phyloP scores from a whole-genome alignment of 768 basidiomycete genomes.

The Auricularia sp. region DNA sequence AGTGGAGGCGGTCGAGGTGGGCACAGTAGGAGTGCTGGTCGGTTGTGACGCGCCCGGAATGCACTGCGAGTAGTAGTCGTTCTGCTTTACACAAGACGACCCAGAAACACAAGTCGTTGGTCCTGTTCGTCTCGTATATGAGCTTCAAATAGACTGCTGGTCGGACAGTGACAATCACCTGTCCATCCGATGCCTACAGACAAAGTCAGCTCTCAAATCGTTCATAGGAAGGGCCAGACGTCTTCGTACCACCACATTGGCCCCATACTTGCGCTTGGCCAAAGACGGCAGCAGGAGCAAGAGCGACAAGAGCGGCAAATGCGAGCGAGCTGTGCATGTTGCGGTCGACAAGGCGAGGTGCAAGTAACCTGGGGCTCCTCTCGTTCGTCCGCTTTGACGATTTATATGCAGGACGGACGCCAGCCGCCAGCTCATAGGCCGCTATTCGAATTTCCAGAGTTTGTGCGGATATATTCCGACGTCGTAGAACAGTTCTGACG shows the following conservation, averaged over 20 bases:
- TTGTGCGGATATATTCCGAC: no score
- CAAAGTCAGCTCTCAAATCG: no score
- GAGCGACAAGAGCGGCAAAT: slow-evolving; percentile 33
- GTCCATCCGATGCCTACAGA: slow-evolving; percentile 18
- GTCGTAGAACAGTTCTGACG: no score
- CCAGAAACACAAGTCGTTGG: slow-evolving; percentile 10
- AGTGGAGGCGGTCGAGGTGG: slow-evolving; percentile 15
- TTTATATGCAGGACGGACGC: no score
- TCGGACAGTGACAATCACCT: neutral
- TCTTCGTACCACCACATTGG: slow-evolving; percentile 39
- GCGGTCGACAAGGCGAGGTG: no score
- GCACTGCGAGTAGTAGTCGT: slow-evolving; percentile 13
- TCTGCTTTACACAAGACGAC: slow-evolving; percentile 9
- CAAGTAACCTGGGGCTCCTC: no score
- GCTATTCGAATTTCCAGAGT: no score
- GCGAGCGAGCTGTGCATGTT: slow-evolving; percentile 19
- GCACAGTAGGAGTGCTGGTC: slow-evolving; percentile 8
- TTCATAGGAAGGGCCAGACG: no score
- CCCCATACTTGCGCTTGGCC: slow-evolving; percentile 36
- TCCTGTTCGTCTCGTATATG: neutral
- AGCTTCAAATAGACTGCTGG: no score
- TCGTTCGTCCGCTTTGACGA: no score
- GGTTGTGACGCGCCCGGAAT: slow-evolving; percentile 6
- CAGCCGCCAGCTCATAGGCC: no score
- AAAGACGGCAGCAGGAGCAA: slow-evolving; percentile 33